A percentile compares a stretch with the other conserved stretches of the same genome.
Conservation (phyloP, 768 basidiomycete genomes). For the Suillus luteus region DNA sequence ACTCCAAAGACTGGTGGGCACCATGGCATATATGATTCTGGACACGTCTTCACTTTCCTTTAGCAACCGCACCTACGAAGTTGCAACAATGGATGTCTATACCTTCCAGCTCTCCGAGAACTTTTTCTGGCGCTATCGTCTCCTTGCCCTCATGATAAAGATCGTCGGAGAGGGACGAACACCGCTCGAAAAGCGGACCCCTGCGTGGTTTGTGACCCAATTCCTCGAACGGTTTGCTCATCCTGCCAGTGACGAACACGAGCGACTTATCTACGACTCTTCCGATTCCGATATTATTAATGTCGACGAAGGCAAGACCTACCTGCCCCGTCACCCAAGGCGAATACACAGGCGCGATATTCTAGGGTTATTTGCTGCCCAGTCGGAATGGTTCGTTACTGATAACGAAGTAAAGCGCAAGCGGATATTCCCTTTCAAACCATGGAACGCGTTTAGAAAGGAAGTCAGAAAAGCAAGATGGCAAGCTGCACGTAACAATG, state of each 20-base stretch:
- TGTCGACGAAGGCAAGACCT: conserved; percentile 31
- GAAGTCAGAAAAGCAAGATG: conserved; percentile 34
- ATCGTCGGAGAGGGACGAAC: conserved; percentile 40
- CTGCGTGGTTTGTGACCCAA: conserved; percentile 49
- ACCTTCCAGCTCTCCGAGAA: conserved; percentile 45
- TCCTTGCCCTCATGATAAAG: conserved; percentile 47
- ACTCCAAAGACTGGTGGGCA: conserved; percentile 32
- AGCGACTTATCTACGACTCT: conserved; percentile 39
- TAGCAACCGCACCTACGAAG: conserved; percentile 46
- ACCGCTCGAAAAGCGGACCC: conserved; percentile 40
- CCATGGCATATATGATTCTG: background rate
- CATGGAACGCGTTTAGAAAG: conserved; percentile 51
- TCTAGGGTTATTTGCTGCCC: conserved; percentile 51
- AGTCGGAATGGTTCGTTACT: conserved; percentile 60
- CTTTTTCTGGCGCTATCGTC: conserved; percentile 54
- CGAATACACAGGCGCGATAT: conserved; percentile 54
- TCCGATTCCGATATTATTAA: conserved; percentile 29
- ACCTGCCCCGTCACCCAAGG: conserved; percentile 44
- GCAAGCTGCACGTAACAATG: conserved; percentile 29
- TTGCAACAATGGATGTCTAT: conserved; percentile 47
- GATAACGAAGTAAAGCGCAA: conserved; percentile 39
- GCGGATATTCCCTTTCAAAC: conserved; percentile 41
- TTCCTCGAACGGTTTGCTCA: conserved; percentile 39
- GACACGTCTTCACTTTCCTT: conserved; percentile 9
- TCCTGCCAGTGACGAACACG: conserved; percentile 28